Percentiles rank a stretch among this genome's conserved stretches.
Evolutionary conservation across 1,284 basidiomycete species (phyloP).

Genomic region (Marasmius tenuissimus): DNA sequence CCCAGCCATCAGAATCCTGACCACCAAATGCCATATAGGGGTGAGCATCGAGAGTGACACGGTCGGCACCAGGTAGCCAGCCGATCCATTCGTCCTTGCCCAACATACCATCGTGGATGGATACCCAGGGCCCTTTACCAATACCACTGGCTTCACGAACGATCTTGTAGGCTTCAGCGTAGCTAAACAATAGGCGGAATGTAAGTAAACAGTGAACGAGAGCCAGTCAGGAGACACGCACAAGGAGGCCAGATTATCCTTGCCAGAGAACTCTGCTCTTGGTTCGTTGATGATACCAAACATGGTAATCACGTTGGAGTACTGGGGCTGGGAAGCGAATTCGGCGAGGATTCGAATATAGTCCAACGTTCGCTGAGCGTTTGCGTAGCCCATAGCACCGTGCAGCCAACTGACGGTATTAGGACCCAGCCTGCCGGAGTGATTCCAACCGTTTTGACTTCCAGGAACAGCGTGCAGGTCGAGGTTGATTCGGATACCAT

Average conservation of each 20-base stretch:
- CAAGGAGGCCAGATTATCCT: conserved; percentile 17
- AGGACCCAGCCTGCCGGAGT: conserved; percentile 66
- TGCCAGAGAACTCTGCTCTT: conserved; percentile 53
- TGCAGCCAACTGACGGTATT: conserved; percentile 63
- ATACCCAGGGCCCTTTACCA: conserved; percentile 66
- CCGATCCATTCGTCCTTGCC: conserved; percentile 59
- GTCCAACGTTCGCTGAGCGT: conserved; percentile 89
- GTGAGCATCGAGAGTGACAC: conserved; percentile 78
- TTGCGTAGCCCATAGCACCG: conserved; percentile 68
- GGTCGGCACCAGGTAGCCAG: conserved; percentile 79
- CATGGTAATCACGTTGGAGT: conserved; percentile 80
- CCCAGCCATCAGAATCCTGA: conserved; percentile 59
- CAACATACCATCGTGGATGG: conserved; percentile 83
- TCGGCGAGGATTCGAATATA: conserved; percentile 87
- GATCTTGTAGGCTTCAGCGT: conserved; percentile 76
- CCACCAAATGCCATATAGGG: conserved; percentile 71
- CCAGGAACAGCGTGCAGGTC: conserved; percentile 83
- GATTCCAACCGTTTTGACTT: conserved; percentile 83
- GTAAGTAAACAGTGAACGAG: conserved; percentile 3
- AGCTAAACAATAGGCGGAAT: conserved; percentile 36
- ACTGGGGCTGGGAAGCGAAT: conserved; percentile 90
- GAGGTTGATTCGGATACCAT: conserved; percentile 90
- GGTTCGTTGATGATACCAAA: conserved; percentile 84
- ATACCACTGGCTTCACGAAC: conserved; percentile 80
- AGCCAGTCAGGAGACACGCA: background rate